Percentiles rank a stretch among this genome's conserved stretches.
Conservation (phyloP, 192 early-diverging fungal genomes). For the Coemansia sp. region DNA sequence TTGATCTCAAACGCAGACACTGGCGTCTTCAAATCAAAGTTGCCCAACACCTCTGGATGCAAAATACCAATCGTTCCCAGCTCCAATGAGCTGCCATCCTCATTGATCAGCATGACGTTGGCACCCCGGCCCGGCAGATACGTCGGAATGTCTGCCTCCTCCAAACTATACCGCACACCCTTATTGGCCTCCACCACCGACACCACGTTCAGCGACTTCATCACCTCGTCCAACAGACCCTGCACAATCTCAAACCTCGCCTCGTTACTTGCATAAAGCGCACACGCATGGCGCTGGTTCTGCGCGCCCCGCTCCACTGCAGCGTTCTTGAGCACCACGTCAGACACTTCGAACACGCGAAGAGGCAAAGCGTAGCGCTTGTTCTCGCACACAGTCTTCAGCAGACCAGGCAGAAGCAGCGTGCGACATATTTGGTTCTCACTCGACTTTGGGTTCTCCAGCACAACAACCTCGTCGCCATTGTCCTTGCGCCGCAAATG, state of each 20-base stretch:
- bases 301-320: constrained; percentile 70
- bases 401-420: constrained; percentile 83
- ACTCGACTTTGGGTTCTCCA: constrained; percentile 87
- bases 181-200: neutral
- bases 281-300: constrained; percentile 87
- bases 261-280: constrained; percentile 75
- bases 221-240: constrained; percentile 86
- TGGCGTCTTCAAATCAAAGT: constrained; percentile 83
- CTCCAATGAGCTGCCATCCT: constrained; percentile 44
- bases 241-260: constrained; percentile 78
- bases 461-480: constrained; percentile 74
- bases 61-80: constrained; percentile 90
- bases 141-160: constrained; percentile 56
- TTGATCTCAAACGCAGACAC: constrained; percentile 90
- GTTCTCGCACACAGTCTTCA: constrained; percentile 88
- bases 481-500: constrained; percentile 80
- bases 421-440: constrained; percentile 94
- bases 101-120: constrained; percentile 65
- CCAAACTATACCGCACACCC: constrained; percentile 37
- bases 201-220: constrained; percentile 67
- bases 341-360: constrained; percentile 95
- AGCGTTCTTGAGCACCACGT: constrained; percentile 89
- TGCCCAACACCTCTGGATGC: constrained; percentile 84
- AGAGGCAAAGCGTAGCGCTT: constrained; percentile 87
- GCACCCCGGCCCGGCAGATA: constrained; percentile 92